A percentile compares a stretch with the other conserved stretches of the same genome.
phyloP scores from a whole-genome alignment of 2,329 filamentous ascomycete species.

The Aspergillus texensis region DNA sequence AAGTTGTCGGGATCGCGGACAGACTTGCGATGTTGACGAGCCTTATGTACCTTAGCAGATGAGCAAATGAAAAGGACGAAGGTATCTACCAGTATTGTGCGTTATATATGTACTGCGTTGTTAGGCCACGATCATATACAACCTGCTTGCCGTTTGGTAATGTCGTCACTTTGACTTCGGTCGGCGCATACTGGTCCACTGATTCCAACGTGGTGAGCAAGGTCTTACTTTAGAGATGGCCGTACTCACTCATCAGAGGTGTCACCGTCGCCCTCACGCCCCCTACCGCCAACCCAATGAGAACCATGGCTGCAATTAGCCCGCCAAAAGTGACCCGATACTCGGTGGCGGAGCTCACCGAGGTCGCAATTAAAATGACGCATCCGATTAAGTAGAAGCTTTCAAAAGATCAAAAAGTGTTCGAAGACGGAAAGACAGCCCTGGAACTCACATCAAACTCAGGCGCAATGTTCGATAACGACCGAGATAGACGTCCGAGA shows the following conservation, averaged over 20 bases:
- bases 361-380: slow-evolving; percentile 28
- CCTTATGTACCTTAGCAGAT: slow-evolving; percentile 4
- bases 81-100: slow-evolving; percentile 40
- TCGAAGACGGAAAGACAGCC: slow-evolving; percentile 15
- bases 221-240: neutral
- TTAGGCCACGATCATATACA: slow-evolving; percentile 21
- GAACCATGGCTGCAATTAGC: slow-evolving; percentile 33
- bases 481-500: slow-evolving; percentile 45
- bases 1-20: slow-evolving; percentile 15
- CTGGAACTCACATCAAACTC: slow-evolving; percentile 28
- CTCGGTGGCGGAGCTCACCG: slow-evolving; percentile 13
- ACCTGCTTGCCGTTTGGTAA: neutral
- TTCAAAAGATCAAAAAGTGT: neutral
- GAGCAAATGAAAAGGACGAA: neutral
- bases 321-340: slow-evolving; percentile 22
- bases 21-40: slow-evolving; percentile 19
- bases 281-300: slow-evolving; percentile 45
- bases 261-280: slow-evolving; percentile 36
- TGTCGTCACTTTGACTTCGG: slow-evolving; percentile 16
- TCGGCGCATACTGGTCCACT: slow-evolving; percentile 40
- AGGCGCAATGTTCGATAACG: slow-evolving; percentile 39
- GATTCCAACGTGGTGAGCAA: neutral
- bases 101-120: slow-evolving; percentile 43
- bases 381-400: slow-evolving; percentile 9
- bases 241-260: slow-evolving; percentile 36